Base-by-base conservation (phyloP, 2,329 filamentous ascomycete genomes). In the Exophiala lecanii-corni region DNA sequence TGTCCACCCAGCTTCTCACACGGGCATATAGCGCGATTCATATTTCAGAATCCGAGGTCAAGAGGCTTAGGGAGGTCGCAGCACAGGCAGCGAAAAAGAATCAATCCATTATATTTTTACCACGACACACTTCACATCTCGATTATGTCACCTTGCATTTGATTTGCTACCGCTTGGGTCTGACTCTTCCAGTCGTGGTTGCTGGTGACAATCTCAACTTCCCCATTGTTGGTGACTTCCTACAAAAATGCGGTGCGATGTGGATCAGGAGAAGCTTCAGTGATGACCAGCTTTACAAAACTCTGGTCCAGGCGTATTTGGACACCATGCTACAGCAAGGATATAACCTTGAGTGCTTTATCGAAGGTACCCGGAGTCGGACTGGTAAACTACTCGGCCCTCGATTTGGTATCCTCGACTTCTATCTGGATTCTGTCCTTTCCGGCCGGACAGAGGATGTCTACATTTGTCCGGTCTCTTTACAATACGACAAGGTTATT, bases 401-500 rank as follows among this genome's bases (percentile, higher is more conserved):
- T 1, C 97, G 97, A 60, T 97, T 97, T 54, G 92, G 92, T 7
- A 96, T 98, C 46, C 69, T 98, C 19, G 86, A 81, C 58, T 98
- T 96, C 57, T 78, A 97, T 28, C 70, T 98, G 13, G 92, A 98
- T 55, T 94, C 88, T 55, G 74, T 98, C 10, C 69, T 96, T 4
- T 94, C 87, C 0, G 89, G 89, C 1, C 78, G 89, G 5, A 89
- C 95, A 0, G 74, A 94, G 35, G 92, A 98, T 63, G 83, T 88
- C 21, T 86, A 96, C 31, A 88, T 98, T 39, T 95, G 91, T 56
- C 92, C 92, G 0, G 92, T 98, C 34, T 94, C 86, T 63, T 96
- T 89, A 1, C 92, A 98, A 62, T 98, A 98, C 61, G 92, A 98
- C 72, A 98, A 97, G 61, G 92, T 98, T 43, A 94, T 98, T 47